Evolutionary conservation across 176 grass and related monocot genomes (phyloP), one percentile per base, ranked within the genome.

Genomic region (Triticum monococcum): DNA sequence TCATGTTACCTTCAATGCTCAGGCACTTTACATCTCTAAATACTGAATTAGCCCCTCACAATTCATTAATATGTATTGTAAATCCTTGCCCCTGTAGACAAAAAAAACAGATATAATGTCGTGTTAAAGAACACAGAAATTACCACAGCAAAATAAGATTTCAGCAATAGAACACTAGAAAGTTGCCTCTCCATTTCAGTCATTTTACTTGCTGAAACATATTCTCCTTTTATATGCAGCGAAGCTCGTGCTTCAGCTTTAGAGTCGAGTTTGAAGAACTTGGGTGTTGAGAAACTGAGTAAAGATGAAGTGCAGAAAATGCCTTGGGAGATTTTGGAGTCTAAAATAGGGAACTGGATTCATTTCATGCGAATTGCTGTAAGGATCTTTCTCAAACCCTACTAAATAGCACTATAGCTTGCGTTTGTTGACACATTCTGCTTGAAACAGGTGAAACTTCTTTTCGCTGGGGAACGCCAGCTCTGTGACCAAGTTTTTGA

Each of bases 251-350:
- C 94, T 78, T 91, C 83, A 59, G 89, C 97, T 85, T 93, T 99
- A 80, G 97, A 99, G 45, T 93, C 89, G 74, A 99, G 92, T 80
- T 54, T 99, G 75, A 96, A 92, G 80, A 96, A 91, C 84, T 88
- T 99, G 84, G 94, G 92, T 86, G 94, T 99, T 56, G 94, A 99
- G 85, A 99, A 99, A 91, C 76, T 99, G 41, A 96, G 94, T 87
- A 96, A 89, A 99, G 94, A 93, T 28, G 97, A 99, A 80, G 97
- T 99, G 75, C 94, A 99, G 84, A 99, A 91, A 92, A 89, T 99
- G 90, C 92, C 92, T 65, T 99, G 94, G 94, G 97, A 99, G 56
- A 91, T 92, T 81, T 81, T 96, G 7, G 97, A 94, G 78, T 89
- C 97, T 48, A 96, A 99, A 96, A 96, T 91, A 68, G 92, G 89